Base-by-base conservation (phyloP, 169 alveolate genomes). In the Plasmodium knowlesi region DNA sequence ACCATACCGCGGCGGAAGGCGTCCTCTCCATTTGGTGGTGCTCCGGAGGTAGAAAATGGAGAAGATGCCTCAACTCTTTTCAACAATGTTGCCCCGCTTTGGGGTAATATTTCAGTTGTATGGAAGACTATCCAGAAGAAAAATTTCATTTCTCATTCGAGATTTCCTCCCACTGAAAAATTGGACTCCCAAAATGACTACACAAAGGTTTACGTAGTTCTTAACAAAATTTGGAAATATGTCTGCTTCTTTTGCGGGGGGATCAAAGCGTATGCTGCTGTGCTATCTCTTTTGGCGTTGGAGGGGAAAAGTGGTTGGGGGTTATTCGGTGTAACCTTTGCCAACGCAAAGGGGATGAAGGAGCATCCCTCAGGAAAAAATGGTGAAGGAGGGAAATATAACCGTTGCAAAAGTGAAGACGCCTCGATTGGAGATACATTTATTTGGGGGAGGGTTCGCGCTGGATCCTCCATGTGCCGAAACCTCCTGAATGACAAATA, bases 401-500 rank as follows among this genome's bases (percentile, higher is more conserved):
- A 4, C 61, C 61, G 22, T 50, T 50, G 22, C 22, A 3, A 19
- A 50, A 14, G 61, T 12, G 61, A 50, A 50, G 61, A 19, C 6
- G 0, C 57, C 57, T 2, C 53, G 6, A 0, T 43, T 43, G 16
- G 16, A 10, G 16, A 2, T 0, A 6, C 54, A 16, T 4, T n/a
- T n/a, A 0, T 46, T 46, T 16, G n/a, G 19, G 25, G 5, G 28
- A 12, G n/a, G 5, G n/a, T 8, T 22, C 25, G 25, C 25, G 61
- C 1, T 12, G 61, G 61, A 50, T 16, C 61, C 61, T 19, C 25
- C 61, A 50, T 14, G 61, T 16, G 61, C 8, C 61, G 61, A 3
- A 22, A 50, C 71, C 22, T 78, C 10, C 34, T 89, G 16, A 78
- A 89, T 53, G 39, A 53, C 30, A 89, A 89, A 72, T 89, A 89